Conservation (phyloP, 169 alveolate genomes). For the Plasmodium gonderi region DNA sequence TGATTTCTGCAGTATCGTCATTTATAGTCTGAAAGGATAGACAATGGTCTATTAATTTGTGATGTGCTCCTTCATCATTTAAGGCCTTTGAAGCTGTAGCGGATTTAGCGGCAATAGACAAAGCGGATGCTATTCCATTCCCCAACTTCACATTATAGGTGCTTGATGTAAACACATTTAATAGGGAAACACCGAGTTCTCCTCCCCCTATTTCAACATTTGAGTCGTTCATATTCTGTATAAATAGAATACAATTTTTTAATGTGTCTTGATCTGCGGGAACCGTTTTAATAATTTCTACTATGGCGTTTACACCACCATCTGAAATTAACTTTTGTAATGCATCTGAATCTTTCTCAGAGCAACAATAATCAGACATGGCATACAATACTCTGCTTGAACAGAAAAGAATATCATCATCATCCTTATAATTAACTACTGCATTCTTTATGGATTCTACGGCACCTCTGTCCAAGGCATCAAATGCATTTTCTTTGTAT, state of each 20-base stretch:
- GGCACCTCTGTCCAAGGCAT: slow-evolving; percentile 90
- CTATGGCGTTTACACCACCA: slow-evolving; percentile 87
- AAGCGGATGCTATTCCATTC: slow-evolving; percentile 76
- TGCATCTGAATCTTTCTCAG: slow-evolving; percentile 82
- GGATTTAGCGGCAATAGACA: slow-evolving; percentile 79
- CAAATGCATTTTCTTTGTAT: slow-evolving; percentile 91
- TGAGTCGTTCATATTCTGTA: slow-evolving; percentile 82
- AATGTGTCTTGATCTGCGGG: slow-evolving; percentile 87
- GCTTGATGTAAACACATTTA: slow-evolving; percentile 77
- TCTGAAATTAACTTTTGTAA: slow-evolving; percentile 78
- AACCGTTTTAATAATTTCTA: slow-evolving; percentile 82
- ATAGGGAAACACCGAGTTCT: slow-evolving; percentile 76
- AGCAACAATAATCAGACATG: slow-evolving; percentile 89
- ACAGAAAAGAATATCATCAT: slow-evolving; percentile 89
- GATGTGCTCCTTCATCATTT: slow-evolving; percentile 79
- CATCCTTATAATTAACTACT: slow-evolving; percentile 90
- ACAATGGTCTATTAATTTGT: slow-evolving; percentile 65
- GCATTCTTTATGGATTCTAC: slow-evolving; percentile 89
- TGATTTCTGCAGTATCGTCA: slow-evolving; percentile 70
- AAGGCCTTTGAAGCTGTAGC: slow-evolving; percentile 78
- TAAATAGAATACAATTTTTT: slow-evolving; percentile 85
- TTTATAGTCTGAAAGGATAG: slow-evolving; percentile 46
- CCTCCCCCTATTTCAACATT: slow-evolving; percentile 79
- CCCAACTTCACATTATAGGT: slow-evolving; percentile 73
- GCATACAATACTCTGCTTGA: slow-evolving; percentile 88